Percentiles rank a stretch among this genome's conserved stretches.
Evolutionary conservation across 208 protist genomes (phyloP).

Genomic region (Trypanosoma congolense): DNA sequence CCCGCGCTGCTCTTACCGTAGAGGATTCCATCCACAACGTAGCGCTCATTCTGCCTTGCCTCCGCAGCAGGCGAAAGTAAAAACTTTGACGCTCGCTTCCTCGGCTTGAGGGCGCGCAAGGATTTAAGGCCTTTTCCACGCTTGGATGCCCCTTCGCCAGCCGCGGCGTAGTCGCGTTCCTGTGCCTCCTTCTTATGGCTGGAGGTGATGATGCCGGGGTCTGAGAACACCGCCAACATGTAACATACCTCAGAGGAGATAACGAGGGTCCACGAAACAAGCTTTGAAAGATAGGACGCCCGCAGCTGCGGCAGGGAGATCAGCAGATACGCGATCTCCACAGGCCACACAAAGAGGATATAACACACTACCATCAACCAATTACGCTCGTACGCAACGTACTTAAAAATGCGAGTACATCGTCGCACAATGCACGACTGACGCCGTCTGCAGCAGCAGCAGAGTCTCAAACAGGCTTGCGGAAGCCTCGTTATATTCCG

Average conservation of each 20-base stretch:
- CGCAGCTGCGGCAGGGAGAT: conserved; percentile 48
- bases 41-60: conserved; percentile 64
- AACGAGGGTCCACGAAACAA: conserved; percentile 54
- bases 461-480: conserved; percentile 19
- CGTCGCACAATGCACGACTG: conserved; percentile 40
- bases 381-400: conserved; percentile 58
- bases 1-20: conserved; percentile 29
- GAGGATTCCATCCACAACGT: conserved; percentile 77
- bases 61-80: conserved; percentile 34
- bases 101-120: background rate
- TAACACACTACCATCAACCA: conserved; percentile 86
- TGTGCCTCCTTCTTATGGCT: conserved; percentile 30
- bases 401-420: conserved; percentile 32
- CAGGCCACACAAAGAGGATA: conserved; percentile 72
- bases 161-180: background rate
- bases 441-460: conserved; percentile 46
- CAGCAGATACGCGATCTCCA: conserved; percentile 75
- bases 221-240: conserved; percentile 49
- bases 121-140: conserved; percentile 1
- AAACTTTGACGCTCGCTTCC: background rate
- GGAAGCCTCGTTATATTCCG: conserved; percentile 29
- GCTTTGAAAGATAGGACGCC: conserved; percentile 39
- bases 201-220: conserved; percentile 83
- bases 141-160: background rate
- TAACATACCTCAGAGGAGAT: conserved; percentile 61